Percentiles rank a stretch among this genome's conserved stretches.
Evolutionary conservation across 2,329 filamentous ascomycete species (phyloP).

Genomic region (Trichoderma atrobrunneum): DNA sequence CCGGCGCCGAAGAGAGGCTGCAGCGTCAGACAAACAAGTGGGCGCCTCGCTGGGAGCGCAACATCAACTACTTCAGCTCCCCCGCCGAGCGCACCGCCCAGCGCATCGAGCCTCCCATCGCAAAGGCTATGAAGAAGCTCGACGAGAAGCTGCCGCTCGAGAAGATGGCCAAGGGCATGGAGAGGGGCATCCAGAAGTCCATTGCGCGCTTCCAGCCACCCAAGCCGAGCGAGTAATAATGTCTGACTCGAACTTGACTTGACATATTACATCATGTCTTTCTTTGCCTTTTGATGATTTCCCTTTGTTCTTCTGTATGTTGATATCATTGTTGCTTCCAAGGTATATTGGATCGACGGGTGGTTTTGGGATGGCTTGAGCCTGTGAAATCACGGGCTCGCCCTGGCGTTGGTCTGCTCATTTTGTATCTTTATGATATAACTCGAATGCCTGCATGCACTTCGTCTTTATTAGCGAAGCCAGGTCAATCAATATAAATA

Average conservation of each 20-base stretch:
- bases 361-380: constrained; percentile 16
- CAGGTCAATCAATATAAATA: not conserved
- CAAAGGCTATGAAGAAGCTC: constrained; percentile 44
- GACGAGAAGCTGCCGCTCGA: constrained; percentile 49
- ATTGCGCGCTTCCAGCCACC: constrained; percentile 39
- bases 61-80: constrained; percentile 52
- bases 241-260: not conserved
- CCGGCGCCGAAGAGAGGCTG: constrained; percentile 54
- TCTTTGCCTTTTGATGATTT: not conserved
- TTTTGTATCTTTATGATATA: not conserved
- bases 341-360: not conserved
- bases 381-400: constrained; percentile 9
- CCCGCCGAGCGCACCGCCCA: constrained; percentile 47
- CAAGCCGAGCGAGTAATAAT: constrained; percentile 22
- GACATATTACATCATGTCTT: not conserved
- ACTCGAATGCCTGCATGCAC: not conserved
- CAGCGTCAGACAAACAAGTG: constrained; percentile 54
- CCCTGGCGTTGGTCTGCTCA: constrained; percentile 5
- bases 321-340: not conserved
- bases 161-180: constrained; percentile 48
- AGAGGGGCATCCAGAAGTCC: constrained; percentile 46
- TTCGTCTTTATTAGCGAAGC: constrained; percentile 1
- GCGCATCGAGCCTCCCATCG: constrained; percentile 48
- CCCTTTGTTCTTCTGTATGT: not conserved
- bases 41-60: constrained; percentile 59